Conservation (phyloP, 192 early-diverging fungal genomes). For the Gryganskiella cystojenkinii region DNA sequence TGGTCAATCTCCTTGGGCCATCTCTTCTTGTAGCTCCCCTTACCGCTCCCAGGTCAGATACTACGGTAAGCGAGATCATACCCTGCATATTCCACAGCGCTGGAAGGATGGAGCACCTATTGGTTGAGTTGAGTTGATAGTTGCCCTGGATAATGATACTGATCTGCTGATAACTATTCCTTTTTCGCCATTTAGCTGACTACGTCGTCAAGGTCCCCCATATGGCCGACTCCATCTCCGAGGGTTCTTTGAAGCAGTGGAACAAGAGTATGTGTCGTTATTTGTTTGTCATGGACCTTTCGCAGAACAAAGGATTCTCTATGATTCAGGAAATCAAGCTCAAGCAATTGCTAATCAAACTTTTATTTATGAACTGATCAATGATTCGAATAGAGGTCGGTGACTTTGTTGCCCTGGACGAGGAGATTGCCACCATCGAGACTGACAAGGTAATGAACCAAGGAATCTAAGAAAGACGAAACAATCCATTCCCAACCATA, state of each 20-base stretch:
- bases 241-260: constrained; percentile 97
- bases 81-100: no score
- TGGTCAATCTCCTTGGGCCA: background rate
- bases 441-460: constrained; percentile 88
- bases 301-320: background rate
- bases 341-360: background rate
- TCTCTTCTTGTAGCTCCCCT: constrained; percentile 28
- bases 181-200: constrained; percentile 63
- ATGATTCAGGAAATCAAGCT: background rate
- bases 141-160: no score
- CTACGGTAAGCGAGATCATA: constrained; percentile 44
- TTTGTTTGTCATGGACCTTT: background rate
- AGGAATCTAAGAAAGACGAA: background rate
- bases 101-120: no score
- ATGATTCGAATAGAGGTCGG: constrained; percentile 81
- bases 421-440: constrained; percentile 97
- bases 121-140: no score
- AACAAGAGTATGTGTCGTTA: constrained; percentile 81
- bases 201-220: constrained; percentile 93
- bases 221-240: constrained; percentile 99
- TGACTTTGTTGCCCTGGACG: constrained; percentile 94
- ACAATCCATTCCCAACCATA: background rate
- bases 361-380: constrained; percentile 10
- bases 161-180: background rate
- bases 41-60: constrained; percentile 49